Conservation (phyloP, 2,329 filamentous ascomycete species). For the Lasiodiplodia hormozganensis region DNA sequence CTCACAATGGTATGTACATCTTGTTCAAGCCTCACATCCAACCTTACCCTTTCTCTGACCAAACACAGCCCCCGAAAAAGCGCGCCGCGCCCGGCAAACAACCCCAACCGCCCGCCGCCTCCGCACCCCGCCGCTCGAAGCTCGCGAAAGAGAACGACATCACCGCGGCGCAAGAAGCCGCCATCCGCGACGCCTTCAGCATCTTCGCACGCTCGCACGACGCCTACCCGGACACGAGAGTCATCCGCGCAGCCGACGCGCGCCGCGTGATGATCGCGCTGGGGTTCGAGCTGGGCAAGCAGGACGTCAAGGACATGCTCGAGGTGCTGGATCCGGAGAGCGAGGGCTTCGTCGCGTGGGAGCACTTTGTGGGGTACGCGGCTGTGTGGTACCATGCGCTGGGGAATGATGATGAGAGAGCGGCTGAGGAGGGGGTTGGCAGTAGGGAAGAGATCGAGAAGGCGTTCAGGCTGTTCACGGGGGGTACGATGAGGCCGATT, state of each 20-base stretch:
- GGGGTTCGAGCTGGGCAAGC: conserved; percentile 74
- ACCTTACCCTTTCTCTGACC: neutral
- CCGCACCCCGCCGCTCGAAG: conserved; percentile 70
- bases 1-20: conserved; percentile 2
- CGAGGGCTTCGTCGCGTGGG: conserved; percentile 79
- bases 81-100: conserved; percentile 1
- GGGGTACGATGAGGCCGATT: conserved; percentile 66
- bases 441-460: conserved; percentile 74
- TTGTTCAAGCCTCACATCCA: neutral
- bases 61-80: conserved; percentile 1
- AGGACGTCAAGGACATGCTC: conserved; percentile 78
- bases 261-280: conserved; percentile 52
- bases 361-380: conserved; percentile 84
- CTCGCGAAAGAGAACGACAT: conserved; percentile 93
- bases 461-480: conserved; percentile 82
- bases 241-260: conserved; percentile 53
- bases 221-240: conserved; percentile 60
- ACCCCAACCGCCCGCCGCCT: neutral
- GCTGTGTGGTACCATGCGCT: conserved; percentile 76
- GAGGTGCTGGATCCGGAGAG: conserved; percentile 83
- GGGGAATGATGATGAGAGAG: conserved; percentile 29
- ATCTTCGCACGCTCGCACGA: conserved; percentile 72
- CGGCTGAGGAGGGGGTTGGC: conserved; percentile 36
- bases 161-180: conserved; percentile 80
- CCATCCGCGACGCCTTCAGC: conserved; percentile 89